A percentile compares a stretch with the other conserved stretches of the same genome.
Evolutionary conservation across 1,284 basidiomycete species (phyloP).

Genomic region (Austropuccinia psidii): DNA sequence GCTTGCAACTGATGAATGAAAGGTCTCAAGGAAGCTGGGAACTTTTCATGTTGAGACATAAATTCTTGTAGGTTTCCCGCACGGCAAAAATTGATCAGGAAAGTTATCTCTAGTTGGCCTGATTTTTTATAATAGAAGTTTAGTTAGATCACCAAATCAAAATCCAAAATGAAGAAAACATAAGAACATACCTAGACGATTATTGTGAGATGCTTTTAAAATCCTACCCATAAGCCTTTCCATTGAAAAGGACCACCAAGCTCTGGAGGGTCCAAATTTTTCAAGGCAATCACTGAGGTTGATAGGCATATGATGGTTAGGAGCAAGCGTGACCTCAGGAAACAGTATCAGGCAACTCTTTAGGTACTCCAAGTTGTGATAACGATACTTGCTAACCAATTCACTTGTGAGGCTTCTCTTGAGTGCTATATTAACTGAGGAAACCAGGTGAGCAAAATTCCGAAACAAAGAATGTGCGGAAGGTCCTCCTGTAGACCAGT

Average conservation of each 20-base stretch:
- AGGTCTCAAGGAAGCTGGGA: not conserved
- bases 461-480: not conserved
- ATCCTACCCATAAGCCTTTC: conserved; percentile 9
- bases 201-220: not conserved
- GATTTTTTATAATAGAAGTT: not conserved
- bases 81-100: conserved; percentile 21
- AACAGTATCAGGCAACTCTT: conserved; percentile 3
- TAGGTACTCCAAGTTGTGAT: conserved; percentile 8
- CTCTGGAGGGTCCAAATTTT: not conserved
- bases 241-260: conserved; percentile 23
- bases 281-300: conserved; percentile 11
- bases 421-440: conserved; percentile 1
- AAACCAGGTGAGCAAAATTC: conserved; percentile 16
- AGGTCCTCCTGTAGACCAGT: not conserved
- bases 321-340: not conserved
- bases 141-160: too few relatives aligned
- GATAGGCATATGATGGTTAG: conserved; percentile 24
- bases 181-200: conserved; percentile 1
- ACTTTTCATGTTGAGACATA: not conserved
- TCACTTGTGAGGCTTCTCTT: not conserved
- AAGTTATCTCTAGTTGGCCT: conserved; percentile 31
- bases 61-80: not conserved
- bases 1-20: not conserved
- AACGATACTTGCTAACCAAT: not conserved
- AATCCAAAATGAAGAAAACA: too few relatives aligned